Evolutionary conservation across 192 early-diverging fungal genomes (phyloP), one percentile per base, ranked within the genome.

Genomic region (Linnemannia hyalina): DNA sequence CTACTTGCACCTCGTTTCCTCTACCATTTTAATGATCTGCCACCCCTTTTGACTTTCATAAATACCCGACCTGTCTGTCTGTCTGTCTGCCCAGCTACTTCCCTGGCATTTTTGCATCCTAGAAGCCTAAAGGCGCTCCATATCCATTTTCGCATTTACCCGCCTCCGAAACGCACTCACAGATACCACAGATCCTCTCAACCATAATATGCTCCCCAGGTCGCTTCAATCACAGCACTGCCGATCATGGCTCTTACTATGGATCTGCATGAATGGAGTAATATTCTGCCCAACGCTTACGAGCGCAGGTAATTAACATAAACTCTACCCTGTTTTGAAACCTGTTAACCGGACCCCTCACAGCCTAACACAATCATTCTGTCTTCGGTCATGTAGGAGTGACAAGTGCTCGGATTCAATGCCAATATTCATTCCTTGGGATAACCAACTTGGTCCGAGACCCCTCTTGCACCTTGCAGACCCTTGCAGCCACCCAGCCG

Each of bases 361-460:
- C 68, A 20, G n/a, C n/a, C 8, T 49, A 13, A 68, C 20, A 38
- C 38, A 26, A 15, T 73, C 40, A 15, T 15, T 63, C 18, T 63
- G 0, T 20, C n/a, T 29, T 23, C 65, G 8, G n/a, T 60, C 35
- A 4, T 42, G 18, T 74, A 83, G 84, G 84, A 13, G 49, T 55
- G n/a, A 80, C 79, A 44, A 86, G 84, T n/a, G 84, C 84, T 23
- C 44, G 75, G 0, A 65, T 86, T 4, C 84, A 86, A 70, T 86
- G 84, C 76, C 75, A 86, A 41, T 86, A 86, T 57, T 75, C 79
- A 1, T 86, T 86, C 46, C 74, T 81, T 5, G 78, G 44, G n/a
- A 86, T 54, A 71, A 68, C 75, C 9, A 86, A 86, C 73, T 75
- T 86, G 35, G 74, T 86, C n/a, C 79, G 74, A 42, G 84, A 86